Conservation (phyloP, 2,329 filamentous ascomycete species). For the Aspergillus sp. region DNA sequence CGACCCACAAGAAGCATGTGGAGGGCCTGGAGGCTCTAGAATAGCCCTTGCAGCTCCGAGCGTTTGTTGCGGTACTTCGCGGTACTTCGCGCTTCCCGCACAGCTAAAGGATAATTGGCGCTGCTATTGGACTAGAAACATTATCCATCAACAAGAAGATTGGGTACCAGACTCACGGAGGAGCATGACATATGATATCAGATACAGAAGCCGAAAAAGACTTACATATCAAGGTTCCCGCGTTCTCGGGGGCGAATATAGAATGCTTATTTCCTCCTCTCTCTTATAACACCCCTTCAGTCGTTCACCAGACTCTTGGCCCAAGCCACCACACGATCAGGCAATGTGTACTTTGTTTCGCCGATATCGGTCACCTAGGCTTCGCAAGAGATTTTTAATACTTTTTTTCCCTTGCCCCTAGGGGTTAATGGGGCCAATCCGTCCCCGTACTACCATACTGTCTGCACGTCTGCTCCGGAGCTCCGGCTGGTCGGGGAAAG, state of each 20-base stretch:
- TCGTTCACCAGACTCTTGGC: neutral
- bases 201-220: conserved; percentile 8
- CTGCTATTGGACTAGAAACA: conserved; percentile 31
- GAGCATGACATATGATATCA: conserved; percentile 21
- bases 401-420: conserved; percentile 8
- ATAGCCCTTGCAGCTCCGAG: neutral
- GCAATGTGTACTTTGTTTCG: neutral
- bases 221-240: conserved; percentile 17
- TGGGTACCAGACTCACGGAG: conserved; percentile 11
- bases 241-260: conserved; percentile 20
- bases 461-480: conserved; percentile 17
- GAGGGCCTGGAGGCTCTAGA: conserved; percentile 4
- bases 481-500: conserved; percentile 25
- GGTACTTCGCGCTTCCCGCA: neutral
- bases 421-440: conserved; percentile 12
- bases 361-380: conserved; percentile 2
- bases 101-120: neutral
- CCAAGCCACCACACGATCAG: neutral
- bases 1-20: neutral
- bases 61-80: neutral
- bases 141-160: conserved; percentile 18
- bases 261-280: conserved; percentile 29
- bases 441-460: conserved; percentile 16
- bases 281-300: neutral
- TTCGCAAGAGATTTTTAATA: neutral